These are phyloP conservation scores for Begonia fuchsioides DNA, from an alignment of 306 rosid genomes.

Conservation along the genomic window DNA sequence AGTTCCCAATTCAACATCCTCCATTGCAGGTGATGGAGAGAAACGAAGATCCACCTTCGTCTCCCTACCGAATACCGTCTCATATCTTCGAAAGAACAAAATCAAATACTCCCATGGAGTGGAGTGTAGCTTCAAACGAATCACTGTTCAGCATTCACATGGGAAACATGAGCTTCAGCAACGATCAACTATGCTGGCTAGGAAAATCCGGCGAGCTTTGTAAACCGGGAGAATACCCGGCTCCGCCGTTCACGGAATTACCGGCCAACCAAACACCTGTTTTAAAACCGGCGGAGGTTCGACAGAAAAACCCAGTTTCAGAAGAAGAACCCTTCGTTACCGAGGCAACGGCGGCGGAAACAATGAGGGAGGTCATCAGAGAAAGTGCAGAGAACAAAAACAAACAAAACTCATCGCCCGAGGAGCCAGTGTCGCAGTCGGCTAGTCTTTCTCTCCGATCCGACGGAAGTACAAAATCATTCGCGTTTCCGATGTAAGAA, in stretches of 20 bases:
- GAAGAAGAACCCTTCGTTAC: conserved; percentile 11
- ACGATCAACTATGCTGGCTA: conserved; percentile 22
- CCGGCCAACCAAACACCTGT: conserved; percentile 13
- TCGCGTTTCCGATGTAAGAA: conserved; percentile 53
- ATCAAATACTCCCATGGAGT: conserved; percentile 38
- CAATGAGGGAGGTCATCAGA: conserved; percentile 64
- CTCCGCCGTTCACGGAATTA: conserved; percentile 14
- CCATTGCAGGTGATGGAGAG: conserved; percentile 62
- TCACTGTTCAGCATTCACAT: conserved; percentile 78
- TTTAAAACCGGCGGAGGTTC: conserved; percentile 19
- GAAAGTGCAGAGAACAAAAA: conserved; percentile 23
- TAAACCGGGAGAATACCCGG: conserved; percentile 17
- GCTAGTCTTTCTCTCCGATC: conserved; percentile 24
- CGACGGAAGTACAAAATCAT: conserved; percentile 38
- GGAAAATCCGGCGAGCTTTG: conserved; percentile 41
- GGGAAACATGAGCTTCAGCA: conserved; percentile 79
- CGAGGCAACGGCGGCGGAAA: conserved; percentile 58
- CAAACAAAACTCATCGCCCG: not conserved
- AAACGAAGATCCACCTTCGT: conserved; percentile 13
- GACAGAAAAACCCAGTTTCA: conserved; percentile 10
- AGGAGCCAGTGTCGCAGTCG: conserved; percentile 1
- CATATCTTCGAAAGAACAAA: conserved; percentile 55
- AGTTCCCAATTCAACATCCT: conserved; percentile 37
- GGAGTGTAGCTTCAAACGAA: conserved; percentile 77
- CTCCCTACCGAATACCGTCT: conserved; percentile 47